Evolutionary conservation across 257 asterid genomes (phyloP).

Genomic region (Pogostemon cablin): DNA sequence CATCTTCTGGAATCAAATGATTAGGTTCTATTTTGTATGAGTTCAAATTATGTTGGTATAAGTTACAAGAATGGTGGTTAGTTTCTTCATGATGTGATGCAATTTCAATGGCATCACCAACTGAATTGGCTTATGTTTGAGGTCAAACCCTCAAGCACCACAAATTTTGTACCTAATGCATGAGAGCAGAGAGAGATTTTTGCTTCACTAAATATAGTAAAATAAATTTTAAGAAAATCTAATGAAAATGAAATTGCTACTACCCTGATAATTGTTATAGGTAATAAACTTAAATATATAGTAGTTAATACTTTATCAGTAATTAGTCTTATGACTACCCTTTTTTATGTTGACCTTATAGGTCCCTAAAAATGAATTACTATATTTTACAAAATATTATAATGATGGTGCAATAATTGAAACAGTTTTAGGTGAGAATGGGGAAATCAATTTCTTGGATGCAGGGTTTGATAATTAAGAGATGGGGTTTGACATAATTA

Average conservation of each 20-base stretch:
- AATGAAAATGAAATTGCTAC: background rate
- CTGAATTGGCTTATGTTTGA: background rate
- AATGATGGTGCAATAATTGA: slow-evolving; percentile 32
- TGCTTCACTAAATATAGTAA: too few species aligned
- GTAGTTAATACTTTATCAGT: background rate
- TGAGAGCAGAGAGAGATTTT: background rate
- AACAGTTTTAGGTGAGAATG: slow-evolving; percentile 35
- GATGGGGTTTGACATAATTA: slow-evolving; percentile 57
- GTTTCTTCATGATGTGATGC: background rate
- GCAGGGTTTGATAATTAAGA: slow-evolving; percentile 26
- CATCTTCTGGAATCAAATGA: background rate
- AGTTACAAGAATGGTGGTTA: slow-evolving; percentile 2
- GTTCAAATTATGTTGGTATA: background rate
- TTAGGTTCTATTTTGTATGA: background rate
- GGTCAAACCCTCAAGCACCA: background rate
- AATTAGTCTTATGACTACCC: background rate
- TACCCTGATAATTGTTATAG: background rate
- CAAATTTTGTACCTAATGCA: slow-evolving; percentile 2
- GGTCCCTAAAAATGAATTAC: background rate
- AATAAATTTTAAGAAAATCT: too few species aligned
- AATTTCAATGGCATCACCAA: too few species aligned
- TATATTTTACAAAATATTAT: background rate
- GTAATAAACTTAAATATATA: background rate
- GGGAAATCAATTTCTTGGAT: slow-evolving; percentile 55
- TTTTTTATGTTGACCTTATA: background rate